These are phyloP conservation scores for Apiotrichum veenhuisii DNA, from an alignment of 1,284 basidiomycete species.

Conservation along the genomic window DNA sequence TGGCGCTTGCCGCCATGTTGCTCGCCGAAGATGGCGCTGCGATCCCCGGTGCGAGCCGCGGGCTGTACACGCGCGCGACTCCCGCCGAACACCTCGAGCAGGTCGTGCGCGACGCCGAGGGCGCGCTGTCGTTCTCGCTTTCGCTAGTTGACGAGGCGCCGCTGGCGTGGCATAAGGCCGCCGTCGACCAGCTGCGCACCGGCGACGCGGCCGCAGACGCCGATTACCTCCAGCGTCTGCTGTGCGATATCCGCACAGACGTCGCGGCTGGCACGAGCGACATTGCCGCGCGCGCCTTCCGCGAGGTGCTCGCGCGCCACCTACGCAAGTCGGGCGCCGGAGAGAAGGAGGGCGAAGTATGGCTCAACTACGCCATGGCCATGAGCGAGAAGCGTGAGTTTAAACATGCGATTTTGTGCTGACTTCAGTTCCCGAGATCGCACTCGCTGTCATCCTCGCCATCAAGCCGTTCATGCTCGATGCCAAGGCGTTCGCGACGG, in stretches of 20 bases:
- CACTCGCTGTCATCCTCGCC: conserved; percentile 63
- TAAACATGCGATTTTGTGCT: neutral
- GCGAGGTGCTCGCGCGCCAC: conserved; percentile 59
- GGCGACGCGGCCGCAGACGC: conserved; percentile 13
- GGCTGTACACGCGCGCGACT: conserved; percentile 54
- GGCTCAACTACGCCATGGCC: conserved; percentile 65
- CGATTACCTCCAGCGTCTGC: conserved; percentile 36
- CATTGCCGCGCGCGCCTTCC: conserved; percentile 59
- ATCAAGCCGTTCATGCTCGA: conserved; percentile 64
- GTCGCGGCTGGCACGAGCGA: conserved; percentile 27
- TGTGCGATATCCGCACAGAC: conserved; percentile 14
- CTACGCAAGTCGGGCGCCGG: conserved; percentile 58
- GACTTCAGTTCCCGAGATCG: conserved; percentile 61
- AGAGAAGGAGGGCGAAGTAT: conserved; percentile 65
- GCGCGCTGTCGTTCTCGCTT: conserved; percentile 66
- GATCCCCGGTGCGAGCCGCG: conserved; percentile 54
- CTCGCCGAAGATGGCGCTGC: conserved; percentile 52
- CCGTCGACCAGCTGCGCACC: conserved; percentile 48
- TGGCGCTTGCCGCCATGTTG: conserved; percentile 39
- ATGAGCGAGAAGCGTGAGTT: conserved; percentile 60
- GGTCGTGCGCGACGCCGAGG: conserved; percentile 58
- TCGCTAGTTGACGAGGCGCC: conserved; percentile 52
- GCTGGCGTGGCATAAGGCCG: conserved; percentile 54
- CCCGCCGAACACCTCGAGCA: conserved; percentile 51
- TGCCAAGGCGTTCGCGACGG: conserved; percentile 69